These are phyloP conservation scores for Fonsecaea nubica DNA, from an alignment of 2,329 filamentous ascomycete species.

Conservation along the genomic window DNA sequence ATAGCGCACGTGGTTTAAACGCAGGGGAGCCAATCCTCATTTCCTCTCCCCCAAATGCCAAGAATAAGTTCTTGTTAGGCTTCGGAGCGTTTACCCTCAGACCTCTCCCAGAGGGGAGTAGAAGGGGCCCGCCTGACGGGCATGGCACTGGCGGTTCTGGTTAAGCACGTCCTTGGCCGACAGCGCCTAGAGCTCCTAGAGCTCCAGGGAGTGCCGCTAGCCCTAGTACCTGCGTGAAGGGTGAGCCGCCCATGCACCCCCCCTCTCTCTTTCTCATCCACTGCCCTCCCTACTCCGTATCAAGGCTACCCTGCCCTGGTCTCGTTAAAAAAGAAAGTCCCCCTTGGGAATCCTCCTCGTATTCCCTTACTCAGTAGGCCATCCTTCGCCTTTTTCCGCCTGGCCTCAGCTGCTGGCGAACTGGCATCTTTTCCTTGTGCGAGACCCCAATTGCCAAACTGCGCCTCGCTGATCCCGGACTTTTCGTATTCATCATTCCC, in stretches of 20 bases:
- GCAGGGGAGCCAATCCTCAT: not conserved
- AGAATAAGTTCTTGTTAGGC: not conserved
- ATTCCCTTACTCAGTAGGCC: not conserved
- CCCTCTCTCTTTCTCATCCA: not conserved
- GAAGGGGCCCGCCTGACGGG: not conserved
- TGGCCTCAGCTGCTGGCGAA: conserved; percentile 2
- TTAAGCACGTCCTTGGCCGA: conserved; percentile 2
- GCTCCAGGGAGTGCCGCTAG: not conserved
- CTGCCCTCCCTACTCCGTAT: not conserved
- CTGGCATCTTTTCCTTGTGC: not conserved
- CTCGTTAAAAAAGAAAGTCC: not conserved
- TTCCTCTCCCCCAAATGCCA: not conserved
- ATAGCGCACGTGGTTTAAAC: not conserved
- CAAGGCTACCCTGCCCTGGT: not conserved
- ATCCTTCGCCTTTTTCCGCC: not conserved
- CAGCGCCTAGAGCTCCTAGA: not conserved
- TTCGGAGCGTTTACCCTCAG: not conserved
- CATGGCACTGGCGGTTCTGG: conserved; percentile 2
- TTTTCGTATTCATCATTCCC: conserved; percentile 22
- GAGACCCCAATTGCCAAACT: conserved; percentile 6
- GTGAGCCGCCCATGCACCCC: not conserved
- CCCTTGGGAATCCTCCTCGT: too few relatives aligned
- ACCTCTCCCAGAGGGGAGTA: not conserved
- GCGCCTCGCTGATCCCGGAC: conserved; percentile 28
- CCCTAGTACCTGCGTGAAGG: conserved; percentile 6